These are phyloP conservation scores for Cystofilobasidium ferigula DNA, from an alignment of 768 basidiomycete genomes.

Conservation along the genomic window DNA sequence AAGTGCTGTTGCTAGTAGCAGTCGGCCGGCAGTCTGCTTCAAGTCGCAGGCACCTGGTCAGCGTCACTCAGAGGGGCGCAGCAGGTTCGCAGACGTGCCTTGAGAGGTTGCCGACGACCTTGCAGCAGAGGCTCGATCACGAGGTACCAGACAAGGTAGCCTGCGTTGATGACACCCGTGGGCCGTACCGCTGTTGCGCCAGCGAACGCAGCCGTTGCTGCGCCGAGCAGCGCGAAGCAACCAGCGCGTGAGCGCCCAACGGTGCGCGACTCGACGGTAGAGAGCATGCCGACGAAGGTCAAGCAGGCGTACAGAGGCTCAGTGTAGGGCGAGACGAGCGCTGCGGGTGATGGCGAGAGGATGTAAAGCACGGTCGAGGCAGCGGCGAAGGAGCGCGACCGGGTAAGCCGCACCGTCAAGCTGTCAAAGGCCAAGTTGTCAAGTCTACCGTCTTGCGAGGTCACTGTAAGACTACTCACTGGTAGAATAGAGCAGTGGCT, in stretches of 20 bases:
- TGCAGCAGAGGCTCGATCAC: constrained; percentile 5
- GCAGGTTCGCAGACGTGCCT: not conserved
- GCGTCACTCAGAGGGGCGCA: not conserved
- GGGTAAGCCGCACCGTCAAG: constrained; percentile 51
- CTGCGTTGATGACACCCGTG: constrained; percentile 32
- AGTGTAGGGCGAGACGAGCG: constrained; percentile 59
- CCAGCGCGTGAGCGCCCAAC: not conserved
- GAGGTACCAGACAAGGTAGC: constrained; percentile 28
- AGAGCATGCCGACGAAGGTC: constrained; percentile 55
- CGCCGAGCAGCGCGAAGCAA: not conserved
- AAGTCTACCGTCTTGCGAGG: constrained; percentile 30
- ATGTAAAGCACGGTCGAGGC: constrained; percentile 59
- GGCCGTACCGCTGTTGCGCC: constrained; percentile 31
- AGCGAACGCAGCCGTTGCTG: constrained; percentile 29
- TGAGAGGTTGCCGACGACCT: constrained; percentile 1
- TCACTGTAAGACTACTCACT: constrained; percentile 41
- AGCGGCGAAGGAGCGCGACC: constrained; percentile 50
- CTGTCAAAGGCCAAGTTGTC: constrained; percentile 40
- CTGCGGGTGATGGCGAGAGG: constrained; percentile 67
- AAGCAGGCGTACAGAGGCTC: constrained; percentile 79
- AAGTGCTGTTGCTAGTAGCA: constrained; percentile 40
- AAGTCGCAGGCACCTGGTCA: not conserved
- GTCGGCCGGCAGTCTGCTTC: constrained; percentile 38
- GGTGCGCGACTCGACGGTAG: constrained; percentile 11
- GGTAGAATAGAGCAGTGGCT: constrained; percentile 33